These are phyloP conservation scores for Microdochium nivale DNA, from an alignment of 2,329 filamentous ascomycete species.

Conservation along the genomic window DNA sequence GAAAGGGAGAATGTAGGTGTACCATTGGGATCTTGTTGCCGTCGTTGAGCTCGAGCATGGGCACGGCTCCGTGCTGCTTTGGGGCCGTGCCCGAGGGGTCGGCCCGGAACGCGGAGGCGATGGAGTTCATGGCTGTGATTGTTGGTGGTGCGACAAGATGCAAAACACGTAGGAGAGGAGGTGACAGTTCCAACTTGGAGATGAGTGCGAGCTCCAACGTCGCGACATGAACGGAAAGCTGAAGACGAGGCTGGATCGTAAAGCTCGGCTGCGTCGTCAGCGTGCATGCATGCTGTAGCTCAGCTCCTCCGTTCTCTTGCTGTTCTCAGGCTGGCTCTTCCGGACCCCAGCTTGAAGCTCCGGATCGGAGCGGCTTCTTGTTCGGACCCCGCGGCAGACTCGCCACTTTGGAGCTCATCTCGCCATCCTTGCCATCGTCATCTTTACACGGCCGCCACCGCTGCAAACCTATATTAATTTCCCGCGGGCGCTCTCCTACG, in stretches of 20 bases:
- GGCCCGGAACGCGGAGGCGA: conserved; percentile 26
- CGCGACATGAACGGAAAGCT: no score
- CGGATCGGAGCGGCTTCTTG: neutral
- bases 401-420: neutral
- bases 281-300: neutral
- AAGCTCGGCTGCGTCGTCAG: no score
- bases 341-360: neutral
- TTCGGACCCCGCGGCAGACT: neutral
- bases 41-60: conserved; percentile 62
- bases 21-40: conserved; percentile 65
- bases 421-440: neutral
- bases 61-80: conserved; percentile 35
- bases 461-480: neutral
- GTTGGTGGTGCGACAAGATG: conserved; percentile 2
- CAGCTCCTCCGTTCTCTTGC: neutral
- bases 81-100: conserved; percentile 28
- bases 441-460: neutral
- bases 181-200: no score
- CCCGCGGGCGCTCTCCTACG: neutral
- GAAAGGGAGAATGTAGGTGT: conserved; percentile 1
- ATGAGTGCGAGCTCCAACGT: no score
- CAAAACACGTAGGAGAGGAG: no score
- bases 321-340: no score
- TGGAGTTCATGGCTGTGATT: conserved; percentile 30
- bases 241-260: no score